phyloP scores from a whole-genome alignment of 768 basidiomycete genomes.

The Piloderma croceum region DNA sequence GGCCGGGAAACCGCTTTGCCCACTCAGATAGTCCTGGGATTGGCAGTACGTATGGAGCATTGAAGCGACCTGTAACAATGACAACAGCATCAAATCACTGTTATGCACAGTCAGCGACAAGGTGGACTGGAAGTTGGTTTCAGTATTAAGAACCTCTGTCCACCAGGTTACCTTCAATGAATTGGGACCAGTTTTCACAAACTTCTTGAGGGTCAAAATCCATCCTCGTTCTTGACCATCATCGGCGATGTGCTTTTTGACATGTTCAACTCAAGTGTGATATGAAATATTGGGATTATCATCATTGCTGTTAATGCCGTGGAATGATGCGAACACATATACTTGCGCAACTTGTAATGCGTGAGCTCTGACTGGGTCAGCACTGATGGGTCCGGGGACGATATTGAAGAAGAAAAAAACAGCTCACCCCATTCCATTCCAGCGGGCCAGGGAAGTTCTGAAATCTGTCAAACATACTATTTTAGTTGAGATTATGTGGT shows the following conservation, averaged over 20 bases:
- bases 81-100: slow-evolving; percentile 34
- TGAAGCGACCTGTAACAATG: slow-evolving; percentile 30
- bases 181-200: slow-evolving; percentile 14
- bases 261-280: slow-evolving; percentile 43
- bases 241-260: slow-evolving; percentile 33
- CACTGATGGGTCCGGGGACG: slow-evolving; percentile 7
- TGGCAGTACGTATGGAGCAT: slow-evolving; percentile 29
- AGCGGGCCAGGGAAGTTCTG: neutral
- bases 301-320: slow-evolving; percentile 39
- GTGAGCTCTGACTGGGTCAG: slow-evolving; percentile 23
- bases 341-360: slow-evolving; percentile 29
- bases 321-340: slow-evolving; percentile 41
- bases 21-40: slow-evolving; percentile 32
- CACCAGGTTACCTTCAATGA: slow-evolving; percentile 31
- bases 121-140: too few species aligned
- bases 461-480: too few species aligned
- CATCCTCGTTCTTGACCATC: slow-evolving; percentile 29
- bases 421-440: too few species aligned
- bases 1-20: slow-evolving; percentile 29
- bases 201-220: slow-evolving; percentile 30
- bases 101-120: too few species aligned
- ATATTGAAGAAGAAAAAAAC: too few species aligned
- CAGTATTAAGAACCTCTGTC: slow-evolving; percentile 24
- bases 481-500: neutral
- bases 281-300: slow-evolving; percentile 33